These are phyloP conservation scores for Boletus pseudopeckii DNA, from an alignment of 768 basidiomycete species.

Conservation along the genomic window DNA sequence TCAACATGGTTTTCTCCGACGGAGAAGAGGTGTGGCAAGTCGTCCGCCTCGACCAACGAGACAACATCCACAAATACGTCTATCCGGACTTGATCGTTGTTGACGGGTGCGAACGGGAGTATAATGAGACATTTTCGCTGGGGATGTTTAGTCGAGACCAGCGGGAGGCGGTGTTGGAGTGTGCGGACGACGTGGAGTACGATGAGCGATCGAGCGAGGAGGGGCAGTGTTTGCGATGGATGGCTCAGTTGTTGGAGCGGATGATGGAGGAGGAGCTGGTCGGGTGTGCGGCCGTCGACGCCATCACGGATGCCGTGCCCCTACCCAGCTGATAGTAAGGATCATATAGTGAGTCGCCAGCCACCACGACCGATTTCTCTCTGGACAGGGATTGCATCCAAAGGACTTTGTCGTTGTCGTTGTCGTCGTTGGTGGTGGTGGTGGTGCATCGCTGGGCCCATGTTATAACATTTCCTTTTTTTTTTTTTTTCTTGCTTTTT, in stretches of 20 bases:
- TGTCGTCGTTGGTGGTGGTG: no score
- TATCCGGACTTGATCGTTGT: conserved; percentile 30
- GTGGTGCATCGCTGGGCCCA: no score
- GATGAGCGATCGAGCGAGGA: background rate
- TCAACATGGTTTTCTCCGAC: conserved; percentile 21
- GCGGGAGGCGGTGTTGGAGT: conserved; percentile 25
- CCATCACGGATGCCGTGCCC: conserved; percentile 11
- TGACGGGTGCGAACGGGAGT: conserved; percentile 9
- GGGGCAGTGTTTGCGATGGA: conserved; percentile 17
- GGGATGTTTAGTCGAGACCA: conserved; percentile 23
- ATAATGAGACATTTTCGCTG: conserved; percentile 12
- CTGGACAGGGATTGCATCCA: background rate
- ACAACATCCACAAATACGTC: conserved; percentile 15
- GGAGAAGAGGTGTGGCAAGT: conserved; percentile 28
- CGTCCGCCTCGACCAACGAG: conserved; percentile 20
- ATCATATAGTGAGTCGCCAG: conserved; percentile 5
- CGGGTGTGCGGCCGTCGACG: conserved; percentile 2
- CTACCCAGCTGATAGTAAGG: no score
- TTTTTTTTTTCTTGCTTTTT: no score
- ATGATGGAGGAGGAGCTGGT: conserved; percentile 17
- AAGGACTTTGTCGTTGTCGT: background rate
- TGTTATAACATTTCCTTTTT: background rate
- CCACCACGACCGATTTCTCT: background rate
- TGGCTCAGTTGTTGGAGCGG: conserved; percentile 14
- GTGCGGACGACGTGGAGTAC: conserved; percentile 26